Evolutionary conservation across 2,329 filamentous ascomycete genomes (phyloP).

Genomic region (Colletotrichum somersetense): DNA sequence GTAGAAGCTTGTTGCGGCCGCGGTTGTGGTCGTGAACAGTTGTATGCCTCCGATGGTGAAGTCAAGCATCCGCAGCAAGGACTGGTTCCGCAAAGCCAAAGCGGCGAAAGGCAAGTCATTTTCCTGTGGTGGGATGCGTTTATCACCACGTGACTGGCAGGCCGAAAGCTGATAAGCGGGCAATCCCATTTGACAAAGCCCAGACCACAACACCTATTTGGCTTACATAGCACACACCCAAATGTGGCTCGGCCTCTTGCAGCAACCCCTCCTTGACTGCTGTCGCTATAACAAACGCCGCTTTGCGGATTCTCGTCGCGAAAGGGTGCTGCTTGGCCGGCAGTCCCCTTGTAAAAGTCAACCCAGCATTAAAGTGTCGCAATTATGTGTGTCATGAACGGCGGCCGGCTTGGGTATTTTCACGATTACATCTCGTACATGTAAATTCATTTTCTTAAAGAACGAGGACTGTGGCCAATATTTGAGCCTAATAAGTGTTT

Average conservation of each 20-base stretch:
- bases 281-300: neutral
- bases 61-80: constrained; percentile 18
- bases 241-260: neutral
- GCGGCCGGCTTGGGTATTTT: neutral
- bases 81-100: constrained; percentile 11
- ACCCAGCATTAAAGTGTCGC: neutral
- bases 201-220: neutral
- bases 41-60: constrained; percentile 24
- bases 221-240: neutral
- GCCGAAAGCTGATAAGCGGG: constrained; percentile 12
- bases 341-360: neutral
- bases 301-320: neutral
- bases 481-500: no score
- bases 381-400: neutral
- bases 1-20: constrained; percentile 3
- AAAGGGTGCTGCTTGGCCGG: neutral
- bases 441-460: neutral
- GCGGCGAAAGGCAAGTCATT: constrained; percentile 23
- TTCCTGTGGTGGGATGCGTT: constrained; percentile 19
- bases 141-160: constrained; percentile 16
- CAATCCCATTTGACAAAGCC: neutral
- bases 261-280: neutral
- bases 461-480: no score
- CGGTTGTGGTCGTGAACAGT: constrained; percentile 8
- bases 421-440: neutral